Conservation (phyloP, 2,329 filamentous ascomycete species). For the Didymella pinodella region DNA sequence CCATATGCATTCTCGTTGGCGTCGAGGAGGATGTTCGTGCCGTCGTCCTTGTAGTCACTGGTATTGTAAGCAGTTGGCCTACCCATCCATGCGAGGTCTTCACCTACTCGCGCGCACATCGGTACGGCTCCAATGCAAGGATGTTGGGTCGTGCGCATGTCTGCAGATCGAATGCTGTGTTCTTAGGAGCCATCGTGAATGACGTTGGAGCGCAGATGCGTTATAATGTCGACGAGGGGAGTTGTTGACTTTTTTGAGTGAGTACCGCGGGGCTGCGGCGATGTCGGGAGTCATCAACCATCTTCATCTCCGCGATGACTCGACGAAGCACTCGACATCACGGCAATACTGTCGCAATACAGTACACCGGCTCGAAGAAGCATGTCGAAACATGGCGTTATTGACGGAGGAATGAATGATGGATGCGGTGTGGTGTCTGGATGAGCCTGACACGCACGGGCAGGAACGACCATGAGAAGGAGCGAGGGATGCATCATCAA, state of each 20-base stretch:
- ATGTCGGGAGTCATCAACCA: conserved; percentile 29
- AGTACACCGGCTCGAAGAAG: neutral
- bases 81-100: conserved; percentile 21
- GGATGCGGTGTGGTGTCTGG: neutral
- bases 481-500: neutral
- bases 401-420: neutral
- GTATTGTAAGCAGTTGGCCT: conserved; percentile 23
- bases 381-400: neutral
- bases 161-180: conserved; percentile 56
- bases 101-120: conserved; percentile 63
- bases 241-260: conserved; percentile 37
- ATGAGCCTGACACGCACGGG: neutral
- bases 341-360: neutral
- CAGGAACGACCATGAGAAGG: neutral
- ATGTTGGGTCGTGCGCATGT: conserved; percentile 63
- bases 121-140: conserved; percentile 61
- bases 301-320: conserved; percentile 19
- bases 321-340: conserved; percentile 1
- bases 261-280: conserved; percentile 31
- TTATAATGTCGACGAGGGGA: conserved; percentile 7
- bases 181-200: conserved; percentile 36
- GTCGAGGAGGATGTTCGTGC: conserved; percentile 93
- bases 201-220: conserved; percentile 9
- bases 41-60: conserved; percentile 98
- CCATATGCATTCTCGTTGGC: conserved; percentile 98